phyloP scores from a whole-genome alignment of 2,329 filamentous ascomycete species.

The Lachnum nothofagi region DNA sequence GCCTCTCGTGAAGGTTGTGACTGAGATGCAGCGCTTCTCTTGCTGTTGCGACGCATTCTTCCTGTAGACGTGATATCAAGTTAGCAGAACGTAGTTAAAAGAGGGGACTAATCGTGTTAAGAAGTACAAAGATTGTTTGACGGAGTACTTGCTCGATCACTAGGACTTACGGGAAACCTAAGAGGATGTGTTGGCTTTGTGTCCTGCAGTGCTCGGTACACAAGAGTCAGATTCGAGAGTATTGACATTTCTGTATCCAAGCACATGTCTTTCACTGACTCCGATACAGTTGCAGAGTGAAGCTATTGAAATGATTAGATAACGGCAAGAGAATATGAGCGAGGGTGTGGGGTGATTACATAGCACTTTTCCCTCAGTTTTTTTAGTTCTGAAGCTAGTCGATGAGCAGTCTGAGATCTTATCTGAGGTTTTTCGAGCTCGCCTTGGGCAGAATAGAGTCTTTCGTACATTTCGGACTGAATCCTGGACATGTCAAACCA shows the following conservation, averaged over 20 bases:
- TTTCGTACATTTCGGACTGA: constrained; percentile 8
- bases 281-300: neutral
- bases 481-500: constrained; percentile 7
- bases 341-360: neutral
- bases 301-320: neutral
- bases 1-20: neutral
- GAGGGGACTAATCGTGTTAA: too few species aligned
- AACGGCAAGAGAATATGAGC: neutral
- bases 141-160: neutral
- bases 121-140: neutral
- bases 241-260: constrained; percentile 9
- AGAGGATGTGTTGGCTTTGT: constrained; percentile 2
- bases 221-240: constrained; percentile 4
- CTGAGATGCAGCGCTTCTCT: constrained; percentile 8
- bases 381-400: constrained; percentile 1
- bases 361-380: neutral
- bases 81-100: neutral
- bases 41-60: constrained; percentile 7
- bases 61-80: neutral
- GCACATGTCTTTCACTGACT: constrained; percentile 1
- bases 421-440: constrained; percentile 1
- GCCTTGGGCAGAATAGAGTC: constrained; percentile 8
- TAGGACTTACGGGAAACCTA: neutral
- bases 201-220: constrained; percentile 8
- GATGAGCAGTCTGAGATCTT: neutral